These are phyloP conservation scores for Vitis riparia DNA, from an alignment of 164 flowering plant species.

Conservation along the genomic window DNA sequence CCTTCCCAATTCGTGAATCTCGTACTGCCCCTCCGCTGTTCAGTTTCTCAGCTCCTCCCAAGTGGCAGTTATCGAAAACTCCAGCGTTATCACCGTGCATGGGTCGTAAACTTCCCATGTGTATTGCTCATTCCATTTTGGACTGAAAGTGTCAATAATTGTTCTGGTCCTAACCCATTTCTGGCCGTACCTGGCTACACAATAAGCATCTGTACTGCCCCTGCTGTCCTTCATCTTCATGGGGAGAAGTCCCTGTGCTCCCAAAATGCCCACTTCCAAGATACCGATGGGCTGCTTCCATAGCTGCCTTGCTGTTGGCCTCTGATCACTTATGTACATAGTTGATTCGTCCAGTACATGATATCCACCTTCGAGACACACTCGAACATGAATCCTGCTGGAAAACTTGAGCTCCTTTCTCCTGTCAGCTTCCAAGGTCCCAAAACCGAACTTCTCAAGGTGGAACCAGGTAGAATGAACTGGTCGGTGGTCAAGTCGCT, in stretches of 20 bases:
- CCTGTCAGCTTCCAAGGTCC: constrained; percentile 33
- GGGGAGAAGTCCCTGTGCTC: constrained; percentile 43
- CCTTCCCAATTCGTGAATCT: constrained; percentile 54
- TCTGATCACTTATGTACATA: constrained; percentile 40
- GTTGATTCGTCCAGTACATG: constrained; percentile 53
- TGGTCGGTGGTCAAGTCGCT: constrained; percentile 36
- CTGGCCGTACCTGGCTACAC: constrained; percentile 53
- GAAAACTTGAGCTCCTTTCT: constrained; percentile 43
- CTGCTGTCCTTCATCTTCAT: constrained; percentile 46
- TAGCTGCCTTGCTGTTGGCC: constrained; percentile 50
- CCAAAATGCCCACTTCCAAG: constrained; percentile 39
- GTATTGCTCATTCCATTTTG: constrained; percentile 68
- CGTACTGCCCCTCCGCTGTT: constrained; percentile 12
- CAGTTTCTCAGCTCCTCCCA: constrained; percentile 27
- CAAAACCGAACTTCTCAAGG: constrained; percentile 44
- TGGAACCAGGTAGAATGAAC: constrained; percentile 44
- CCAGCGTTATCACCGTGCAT: constrained; percentile 56
- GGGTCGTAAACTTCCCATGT: constrained; percentile 73
- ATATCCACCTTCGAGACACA: constrained; percentile 49
- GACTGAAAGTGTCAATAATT: constrained; percentile 38
- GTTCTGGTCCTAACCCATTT: constrained; percentile 60
- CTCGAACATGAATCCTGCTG: constrained; percentile 42
- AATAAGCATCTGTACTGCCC: constrained; percentile 50
- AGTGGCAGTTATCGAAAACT: constrained; percentile 56
- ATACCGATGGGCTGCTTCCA: constrained; percentile 46